Base-by-base conservation (phyloP, 1,139 yeast species). In the Zygosaccharomyces pseudobailii region DNA sequence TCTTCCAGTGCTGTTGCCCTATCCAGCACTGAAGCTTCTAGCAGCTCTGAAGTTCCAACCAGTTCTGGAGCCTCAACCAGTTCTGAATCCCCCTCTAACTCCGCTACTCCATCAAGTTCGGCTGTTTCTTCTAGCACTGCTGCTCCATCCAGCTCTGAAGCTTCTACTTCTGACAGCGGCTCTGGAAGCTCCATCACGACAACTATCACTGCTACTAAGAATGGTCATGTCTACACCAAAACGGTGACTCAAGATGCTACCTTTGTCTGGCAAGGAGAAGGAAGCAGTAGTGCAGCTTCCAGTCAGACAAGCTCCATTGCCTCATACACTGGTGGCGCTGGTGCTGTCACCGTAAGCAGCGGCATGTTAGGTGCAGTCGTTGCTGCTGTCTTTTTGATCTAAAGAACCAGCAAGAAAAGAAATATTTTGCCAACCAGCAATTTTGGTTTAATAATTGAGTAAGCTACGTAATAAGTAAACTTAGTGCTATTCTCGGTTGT, bases 151-250 rank as follows among this genome's bases (percentile, higher is more conserved):
- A 24, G 27, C 27, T 22, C 45, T 27, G 33, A 39, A 48, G 45
- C 43, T 42, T 50, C 25, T 7, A 34, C 17, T n/a, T 27, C 28
- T 33, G 47, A 25, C 28, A 34, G 47, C 33, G 27, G 27, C 9
- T 24, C 27, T 8, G 27, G 27, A 24, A 24, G 27, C 27, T 24
- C 27, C 8, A 40, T 34, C 25, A 44, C 37, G 28, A 43, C 44
- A 5, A 19, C 22, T 6, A 38, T 43, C 30, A 43, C 46, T 9
- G 46, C 46, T 5, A 43, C 46, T 37, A 43, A 43, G 43, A 27
- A 43, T 22, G 46, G 46, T 30, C 42, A 43, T 23, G 46, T 43
- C 22, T 43, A 43, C 39, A 43, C 46, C 43, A 43, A 43, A 36
- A 43, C 46, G 6, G 37, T 43, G 22, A 39, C 43, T 19, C 43